Percentiles rank a stretch among this genome's conserved stretches.
phyloP scores from a whole-genome alignment of 495 filamentous ascomycete species.

The Tuber brumale region DNA sequence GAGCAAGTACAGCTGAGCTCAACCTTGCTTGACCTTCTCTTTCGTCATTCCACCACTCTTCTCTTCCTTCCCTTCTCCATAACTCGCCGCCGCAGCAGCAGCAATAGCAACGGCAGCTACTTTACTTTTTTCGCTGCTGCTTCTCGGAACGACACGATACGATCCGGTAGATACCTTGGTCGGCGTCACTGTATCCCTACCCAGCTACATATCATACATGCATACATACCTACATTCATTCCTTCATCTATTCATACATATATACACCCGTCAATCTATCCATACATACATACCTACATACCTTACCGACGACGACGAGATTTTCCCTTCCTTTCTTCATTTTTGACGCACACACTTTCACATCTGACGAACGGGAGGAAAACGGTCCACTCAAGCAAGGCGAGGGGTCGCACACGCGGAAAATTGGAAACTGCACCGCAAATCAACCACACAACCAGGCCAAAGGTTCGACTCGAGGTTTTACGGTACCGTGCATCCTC shows the following conservation, averaged over 20 bases:
- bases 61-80: neutral
- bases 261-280: neutral
- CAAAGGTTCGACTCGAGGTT: neutral
- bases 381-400: neutral
- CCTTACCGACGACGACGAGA: neutral
- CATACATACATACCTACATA: neutral
- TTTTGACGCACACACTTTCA: neutral
- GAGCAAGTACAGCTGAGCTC: neutral
- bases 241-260: neutral
- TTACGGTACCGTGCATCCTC: neutral
- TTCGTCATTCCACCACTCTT: neutral
- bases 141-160: conserved; percentile 1
- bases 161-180: neutral
- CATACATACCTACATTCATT: neutral
- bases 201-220: neutral
- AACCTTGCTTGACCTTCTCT: neutral
- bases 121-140: neutral
- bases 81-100: conserved; percentile 1
- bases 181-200: neutral
- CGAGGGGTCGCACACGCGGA: neutral
- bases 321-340: neutral
- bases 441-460: neutral
- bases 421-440: neutral
- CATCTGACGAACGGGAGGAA: neutral
- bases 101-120: neutral